Conservation (phyloP, 345 rosid species). For the Lagerstroemia speciosa region DNA sequence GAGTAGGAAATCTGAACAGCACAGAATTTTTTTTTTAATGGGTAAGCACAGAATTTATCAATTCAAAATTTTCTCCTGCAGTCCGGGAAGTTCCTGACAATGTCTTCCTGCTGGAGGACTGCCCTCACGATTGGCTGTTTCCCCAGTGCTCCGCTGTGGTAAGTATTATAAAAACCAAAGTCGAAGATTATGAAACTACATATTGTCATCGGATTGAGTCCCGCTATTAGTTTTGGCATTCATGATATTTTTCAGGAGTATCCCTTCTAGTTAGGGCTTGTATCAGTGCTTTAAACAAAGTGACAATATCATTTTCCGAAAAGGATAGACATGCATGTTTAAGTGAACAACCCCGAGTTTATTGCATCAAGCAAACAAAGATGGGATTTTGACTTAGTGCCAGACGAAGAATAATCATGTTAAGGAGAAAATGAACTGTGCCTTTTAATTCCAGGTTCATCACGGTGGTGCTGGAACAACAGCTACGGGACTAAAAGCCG, state of each 20-base stretch:
- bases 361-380: too few relatives aligned
- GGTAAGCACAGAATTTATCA: neutral
- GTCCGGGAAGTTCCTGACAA: conserved; percentile 61
- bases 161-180: too few relatives aligned
- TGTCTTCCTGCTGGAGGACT: conserved; percentile 75
- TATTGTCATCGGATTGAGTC: neutral
- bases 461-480: conserved; percentile 99
- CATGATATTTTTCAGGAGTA: too few relatives aligned
- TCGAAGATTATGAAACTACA: neutral
- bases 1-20: neutral
- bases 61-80: conserved; percentile 20
- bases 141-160: conserved; percentile 98
- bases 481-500: conserved; percentile 89
- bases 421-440: neutral
- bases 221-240: neutral
- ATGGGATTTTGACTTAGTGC: neutral
- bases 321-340: too few relatives aligned
- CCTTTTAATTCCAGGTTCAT: conserved; percentile 56
- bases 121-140: conserved; percentile 99
- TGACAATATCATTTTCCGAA: neutral
- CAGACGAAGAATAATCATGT: neutral
- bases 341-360: too few relatives aligned
- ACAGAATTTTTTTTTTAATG: too few relatives aligned
- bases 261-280: too few relatives aligned
- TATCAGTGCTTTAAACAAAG: too few relatives aligned